Conservation (phyloP, 2,329 filamentous ascomycete genomes). For the Rutstroemia sp. region DNA sequence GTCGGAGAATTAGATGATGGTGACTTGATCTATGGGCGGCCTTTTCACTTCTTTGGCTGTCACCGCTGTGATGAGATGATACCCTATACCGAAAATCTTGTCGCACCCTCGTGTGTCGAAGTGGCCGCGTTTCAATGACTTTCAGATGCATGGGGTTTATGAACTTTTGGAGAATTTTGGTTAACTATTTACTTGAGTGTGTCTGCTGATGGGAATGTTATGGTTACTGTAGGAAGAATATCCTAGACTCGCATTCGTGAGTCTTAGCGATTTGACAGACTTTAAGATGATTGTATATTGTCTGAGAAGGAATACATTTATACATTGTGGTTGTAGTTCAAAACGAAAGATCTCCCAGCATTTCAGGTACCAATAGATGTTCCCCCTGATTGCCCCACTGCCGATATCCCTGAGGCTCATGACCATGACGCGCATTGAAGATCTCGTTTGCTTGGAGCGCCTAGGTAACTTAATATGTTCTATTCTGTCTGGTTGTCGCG, state of each 20-base stretch:
- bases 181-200: background rate
- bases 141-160: background rate
- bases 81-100: constrained; percentile 24
- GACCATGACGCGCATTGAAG: too few relatives aligned
- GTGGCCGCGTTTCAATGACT: constrained; percentile 9
- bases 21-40: constrained; percentile 22
- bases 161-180: constrained; percentile 4
- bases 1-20: constrained; percentile 24
- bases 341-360: too few relatives aligned
- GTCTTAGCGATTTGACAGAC: background rate
- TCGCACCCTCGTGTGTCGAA: constrained; percentile 26
- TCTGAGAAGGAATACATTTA: background rate
- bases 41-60: constrained; percentile 19
- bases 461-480: too few relatives aligned
- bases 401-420: background rate
- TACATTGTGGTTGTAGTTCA: too few relatives aligned
- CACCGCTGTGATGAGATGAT: constrained; percentile 24
- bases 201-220: background rate
- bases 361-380: background rate
- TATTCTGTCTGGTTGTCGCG: too few relatives aligned
- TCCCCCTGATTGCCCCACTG: background rate
- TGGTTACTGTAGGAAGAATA: background rate
- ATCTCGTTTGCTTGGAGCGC: too few relatives aligned
- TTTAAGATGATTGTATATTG: background rate
- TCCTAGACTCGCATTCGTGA: background rate